Evolutionary conservation across 371 early-diverging fungal species (phyloP), one percentile per base, ranked within the genome.

Genomic region (Chytridiales sp.): DNA sequence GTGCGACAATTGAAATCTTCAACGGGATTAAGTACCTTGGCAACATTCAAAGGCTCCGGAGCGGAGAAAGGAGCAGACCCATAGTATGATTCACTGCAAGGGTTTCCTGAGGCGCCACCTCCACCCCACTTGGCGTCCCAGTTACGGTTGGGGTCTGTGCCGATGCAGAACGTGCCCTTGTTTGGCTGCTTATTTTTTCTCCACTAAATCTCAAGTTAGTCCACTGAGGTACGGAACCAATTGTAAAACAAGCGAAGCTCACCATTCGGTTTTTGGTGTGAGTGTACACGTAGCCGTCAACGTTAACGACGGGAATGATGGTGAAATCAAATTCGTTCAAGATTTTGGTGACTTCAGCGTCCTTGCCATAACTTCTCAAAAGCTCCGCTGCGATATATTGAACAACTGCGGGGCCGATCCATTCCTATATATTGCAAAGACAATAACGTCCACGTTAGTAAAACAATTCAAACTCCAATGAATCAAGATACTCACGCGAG

Each of bases 281-380:
- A 22, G 61, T 64, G 62, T 57, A 67, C 13, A 41, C 54, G 44
- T 71, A 71, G 22, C 71, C 71, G 52, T 71, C 71, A 17, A 80
- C 63, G 66, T 85, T 85, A 58, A 77, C 57, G 29, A 83, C 61
- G 11, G 84, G 84, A 5, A 83, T 70, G 39, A 85, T 69, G 39
- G 71, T 60, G 47, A 81, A 74, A 43, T 74, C 81, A 40, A 57
- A 67, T 6, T 51, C 47, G 31, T 71, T 64, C 51, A 81, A 57
- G 5, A 78, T 38, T 15, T 59, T 34, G 1, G 71, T 77, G 54
- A 76, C 42, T 3, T 48, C 57, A 15, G 42, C 40, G 43, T 79
- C 74, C 35, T 68, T 69, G 58, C 73, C 81, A 54, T 79, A 78
- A 31, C 63, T 48, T 35, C 40, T 54, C 1, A 74, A 30, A n/a